phyloP scores from a whole-genome alignment of 2,329 filamentous ascomycete species.

The Penicillium sp. region DNA sequence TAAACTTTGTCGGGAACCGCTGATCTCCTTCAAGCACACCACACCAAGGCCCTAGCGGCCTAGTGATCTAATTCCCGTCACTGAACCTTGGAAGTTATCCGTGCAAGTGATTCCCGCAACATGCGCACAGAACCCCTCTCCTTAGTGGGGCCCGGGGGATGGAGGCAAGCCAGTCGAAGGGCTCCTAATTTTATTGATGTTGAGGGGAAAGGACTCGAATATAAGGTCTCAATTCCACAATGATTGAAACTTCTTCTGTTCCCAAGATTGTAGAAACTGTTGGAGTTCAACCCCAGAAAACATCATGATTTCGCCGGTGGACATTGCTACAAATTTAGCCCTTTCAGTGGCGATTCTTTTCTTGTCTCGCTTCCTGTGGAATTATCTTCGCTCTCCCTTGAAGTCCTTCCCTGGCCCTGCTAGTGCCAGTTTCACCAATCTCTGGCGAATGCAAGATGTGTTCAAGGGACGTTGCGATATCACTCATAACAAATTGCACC shows the following conservation, averaged over 20 bases:
- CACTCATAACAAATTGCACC: constrained; percentile 67
- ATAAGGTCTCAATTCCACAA: background rate
- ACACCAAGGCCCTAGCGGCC: background rate
- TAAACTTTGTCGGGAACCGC: background rate
- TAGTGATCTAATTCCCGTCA: background rate
- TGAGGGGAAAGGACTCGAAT: background rate
- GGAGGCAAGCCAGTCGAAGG: background rate
- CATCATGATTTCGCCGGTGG: constrained; percentile 4
- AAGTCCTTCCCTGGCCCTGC: constrained; percentile 66
- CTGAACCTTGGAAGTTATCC: background rate
- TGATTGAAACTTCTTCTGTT: background rate
- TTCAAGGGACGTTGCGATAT: constrained; percentile 63
- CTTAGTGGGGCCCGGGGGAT: constrained; percentile 1
- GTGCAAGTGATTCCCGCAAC: background rate
- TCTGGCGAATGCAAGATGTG: constrained; percentile 73
- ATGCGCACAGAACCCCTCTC: background rate
- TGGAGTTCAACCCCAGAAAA: background rate
- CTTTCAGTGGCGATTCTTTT: constrained; percentile 10
- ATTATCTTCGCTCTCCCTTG: constrained; percentile 17
- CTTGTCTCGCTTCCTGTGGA: constrained; percentile 15
- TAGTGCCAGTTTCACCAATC: constrained; percentile 66
- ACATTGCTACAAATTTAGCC: constrained; percentile 6
- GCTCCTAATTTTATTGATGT: background rate
- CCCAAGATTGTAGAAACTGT: background rate
- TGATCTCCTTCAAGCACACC: background rate